These are phyloP conservation scores for Colletotrichum sp. DNA, from an alignment of 2,329 filamentous ascomycete genomes.

Conservation along the genomic window DNA sequence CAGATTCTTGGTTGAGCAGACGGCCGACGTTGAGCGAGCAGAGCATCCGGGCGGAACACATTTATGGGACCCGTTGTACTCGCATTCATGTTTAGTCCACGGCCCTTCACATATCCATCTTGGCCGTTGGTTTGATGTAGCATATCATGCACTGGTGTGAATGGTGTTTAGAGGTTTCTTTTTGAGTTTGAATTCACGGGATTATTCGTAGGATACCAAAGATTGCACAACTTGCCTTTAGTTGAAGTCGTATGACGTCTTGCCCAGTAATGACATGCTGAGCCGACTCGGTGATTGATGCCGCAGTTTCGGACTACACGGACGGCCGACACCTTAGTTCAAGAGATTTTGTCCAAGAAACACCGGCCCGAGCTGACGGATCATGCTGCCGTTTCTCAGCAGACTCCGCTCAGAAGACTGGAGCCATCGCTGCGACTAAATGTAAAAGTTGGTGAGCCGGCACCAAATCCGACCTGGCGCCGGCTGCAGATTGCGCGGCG, in stretches of 20 bases:
- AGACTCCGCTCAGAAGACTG: slow-evolving; percentile 10
- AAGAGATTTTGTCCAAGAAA: neutral
- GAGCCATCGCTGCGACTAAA: neutral
- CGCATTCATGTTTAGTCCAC: slow-evolving; percentile 16
- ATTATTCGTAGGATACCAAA: neutral
- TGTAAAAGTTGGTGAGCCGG: neutral
- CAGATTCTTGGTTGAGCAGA: neutral
- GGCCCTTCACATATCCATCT: slow-evolving; percentile 18
- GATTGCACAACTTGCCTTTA: neutral
- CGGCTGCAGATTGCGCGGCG: neutral
- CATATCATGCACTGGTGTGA: slow-evolving; percentile 22
- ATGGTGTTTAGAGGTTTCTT: slow-evolving; percentile 22
- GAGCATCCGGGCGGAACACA: neutral
- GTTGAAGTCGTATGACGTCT: neutral
- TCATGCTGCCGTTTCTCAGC: slow-evolving; percentile 1
- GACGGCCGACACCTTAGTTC: neutral
- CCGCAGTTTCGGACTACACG: neutral
- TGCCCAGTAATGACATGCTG: neutral
- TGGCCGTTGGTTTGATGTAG: slow-evolving; percentile 23
- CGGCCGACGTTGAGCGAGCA: slow-evolving; percentile 1
- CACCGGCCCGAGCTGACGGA: neutral
- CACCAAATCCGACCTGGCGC: slow-evolving; percentile 3
- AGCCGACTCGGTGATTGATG: neutral
- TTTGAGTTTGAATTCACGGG: slow-evolving; percentile 16
- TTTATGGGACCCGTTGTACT: neutral